Evolutionary conservation across 805 yeast genomes (phyloP).

Genomic region (Ogataea pini): DNA sequence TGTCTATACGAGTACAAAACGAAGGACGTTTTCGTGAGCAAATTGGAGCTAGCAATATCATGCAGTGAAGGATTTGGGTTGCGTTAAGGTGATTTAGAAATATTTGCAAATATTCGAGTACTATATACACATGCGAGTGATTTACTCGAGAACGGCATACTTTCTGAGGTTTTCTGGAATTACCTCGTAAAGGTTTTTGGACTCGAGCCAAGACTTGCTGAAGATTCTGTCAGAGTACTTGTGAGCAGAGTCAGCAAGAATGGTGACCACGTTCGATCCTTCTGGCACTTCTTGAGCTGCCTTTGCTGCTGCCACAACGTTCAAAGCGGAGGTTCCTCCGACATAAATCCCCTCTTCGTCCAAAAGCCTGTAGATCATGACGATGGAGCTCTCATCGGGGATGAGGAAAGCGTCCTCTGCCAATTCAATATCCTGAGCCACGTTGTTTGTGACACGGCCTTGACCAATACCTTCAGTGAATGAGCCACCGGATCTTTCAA

Average conservation of each 20-base stretch:
- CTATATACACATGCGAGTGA: neutral
- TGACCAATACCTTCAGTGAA: constrained; percentile 98
- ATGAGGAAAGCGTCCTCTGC: constrained; percentile 81
- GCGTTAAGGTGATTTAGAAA: constrained; percentile 10
- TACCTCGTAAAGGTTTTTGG: constrained; percentile 62
- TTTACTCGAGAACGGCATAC: constrained; percentile 54
- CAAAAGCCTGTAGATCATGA: constrained; percentile 77
- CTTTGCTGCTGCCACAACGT: constrained; percentile 84
- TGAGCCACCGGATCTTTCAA: constrained; percentile 77
- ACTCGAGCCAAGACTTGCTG: constrained; percentile 72
- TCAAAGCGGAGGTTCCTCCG: constrained; percentile 89
- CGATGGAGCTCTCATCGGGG: constrained; percentile 78
- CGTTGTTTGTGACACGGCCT: constrained; percentile 85
- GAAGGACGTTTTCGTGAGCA: constrained; percentile 53
- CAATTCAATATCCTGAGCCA: constrained; percentile 67
- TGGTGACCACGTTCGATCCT: constrained; percentile 78
- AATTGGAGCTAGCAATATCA: constrained; percentile 66
- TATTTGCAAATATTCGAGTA: neutral
- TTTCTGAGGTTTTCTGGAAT: constrained; percentile 72
- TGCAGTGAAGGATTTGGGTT: constrained; percentile 86
- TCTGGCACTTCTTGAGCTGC: constrained; percentile 78
- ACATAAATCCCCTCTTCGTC: constrained; percentile 89
- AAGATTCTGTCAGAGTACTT: constrained; percentile 83
- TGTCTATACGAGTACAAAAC: constrained; percentile 68
- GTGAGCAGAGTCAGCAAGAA: constrained; percentile 89